Evolutionary conservation across 1,284 basidiomycete species (phyloP).

Genomic region (Spongispora temasekensis): DNA sequence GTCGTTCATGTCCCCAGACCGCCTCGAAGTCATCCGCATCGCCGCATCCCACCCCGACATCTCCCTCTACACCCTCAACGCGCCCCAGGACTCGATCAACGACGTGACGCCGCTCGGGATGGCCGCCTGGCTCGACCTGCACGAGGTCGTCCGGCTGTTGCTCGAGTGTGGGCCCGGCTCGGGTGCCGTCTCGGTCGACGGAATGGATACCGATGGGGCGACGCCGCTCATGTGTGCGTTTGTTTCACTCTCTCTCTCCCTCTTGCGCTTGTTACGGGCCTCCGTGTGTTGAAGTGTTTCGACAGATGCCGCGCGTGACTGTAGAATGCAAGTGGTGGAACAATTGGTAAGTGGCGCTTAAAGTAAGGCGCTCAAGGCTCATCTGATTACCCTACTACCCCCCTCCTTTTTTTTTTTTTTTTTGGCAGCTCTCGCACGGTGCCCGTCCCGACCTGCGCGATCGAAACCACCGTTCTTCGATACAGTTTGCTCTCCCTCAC

Average conservation of each 20-base stretch:
- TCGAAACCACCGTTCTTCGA: conserved; percentile 63
- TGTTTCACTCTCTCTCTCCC: conserved; percentile 5
- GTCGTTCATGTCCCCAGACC: conserved; percentile 57
- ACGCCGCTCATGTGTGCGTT: conserved; percentile 78
- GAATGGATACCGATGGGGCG: conserved; percentile 67
- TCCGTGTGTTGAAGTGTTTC: conserved; percentile 13
- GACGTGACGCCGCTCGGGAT: conserved; percentile 74
- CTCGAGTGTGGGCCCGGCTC: conserved; percentile 59
- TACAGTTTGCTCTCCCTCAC: conserved; percentile 65
- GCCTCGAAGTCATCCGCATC: conserved; percentile 54
- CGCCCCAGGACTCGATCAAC: conserved; percentile 61
- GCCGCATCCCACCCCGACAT: conserved; percentile 55
- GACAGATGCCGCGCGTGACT: conserved; percentile 72
- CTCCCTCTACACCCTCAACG: conserved; percentile 67
- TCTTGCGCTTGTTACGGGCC: not conserved
- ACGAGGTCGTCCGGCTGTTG: conserved; percentile 54
- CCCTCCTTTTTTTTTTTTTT: too few species aligned
- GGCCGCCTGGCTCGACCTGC: conserved; percentile 71
- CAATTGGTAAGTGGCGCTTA: conserved; percentile 56
- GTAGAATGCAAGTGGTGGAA: conserved; percentile 60
- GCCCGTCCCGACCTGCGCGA: conserved; percentile 72
- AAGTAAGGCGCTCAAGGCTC: not conserved
- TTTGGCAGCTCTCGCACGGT: conserved; percentile 56
- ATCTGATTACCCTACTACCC: conserved; percentile 14
- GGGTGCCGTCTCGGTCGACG: conserved; percentile 69